Percentiles rank a stretch among this genome's conserved stretches.
Evolutionary conservation across 2,329 filamentous ascomycete genomes (phyloP).

Genomic region (Talaromyces rugulosus): DNA sequence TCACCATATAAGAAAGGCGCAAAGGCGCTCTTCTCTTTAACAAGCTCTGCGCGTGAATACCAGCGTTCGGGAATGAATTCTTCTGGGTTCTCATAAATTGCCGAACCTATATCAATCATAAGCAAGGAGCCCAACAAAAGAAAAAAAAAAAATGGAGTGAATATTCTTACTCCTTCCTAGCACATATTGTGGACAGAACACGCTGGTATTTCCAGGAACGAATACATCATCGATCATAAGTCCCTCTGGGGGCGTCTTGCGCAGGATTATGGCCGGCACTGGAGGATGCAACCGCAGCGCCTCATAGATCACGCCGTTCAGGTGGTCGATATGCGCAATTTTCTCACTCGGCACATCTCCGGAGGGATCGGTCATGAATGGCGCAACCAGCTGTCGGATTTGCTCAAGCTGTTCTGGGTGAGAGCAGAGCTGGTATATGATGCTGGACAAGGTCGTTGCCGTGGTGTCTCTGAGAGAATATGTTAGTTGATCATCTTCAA

Average conservation of each 20-base stretch:
- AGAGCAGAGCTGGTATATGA: constrained; percentile 38
- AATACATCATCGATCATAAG: constrained; percentile 29
- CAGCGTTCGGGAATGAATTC: constrained; percentile 35
- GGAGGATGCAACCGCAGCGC: constrained; percentile 41
- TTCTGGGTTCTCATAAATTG: constrained; percentile 22
- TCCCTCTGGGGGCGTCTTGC: constrained; percentile 36
- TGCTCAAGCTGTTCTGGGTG: constrained; percentile 24
- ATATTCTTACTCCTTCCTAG: constrained; percentile 21
- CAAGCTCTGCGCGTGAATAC: constrained; percentile 28
- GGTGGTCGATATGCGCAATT: constrained; percentile 19
- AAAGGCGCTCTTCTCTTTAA: constrained; percentile 31
- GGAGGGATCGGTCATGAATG: constrained; percentile 13
- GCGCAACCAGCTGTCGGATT: constrained; percentile 31
- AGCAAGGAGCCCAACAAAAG: not conserved
- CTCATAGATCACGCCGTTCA: constrained; percentile 44
- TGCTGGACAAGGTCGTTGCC: constrained; percentile 33
- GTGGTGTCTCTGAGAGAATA: constrained; percentile 36
- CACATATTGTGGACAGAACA: constrained; percentile 20
- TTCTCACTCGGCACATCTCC: constrained; percentile 13
- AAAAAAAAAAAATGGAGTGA: not conserved
- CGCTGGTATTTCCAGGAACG: constrained; percentile 24
- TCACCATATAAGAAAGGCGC: constrained; percentile 31
- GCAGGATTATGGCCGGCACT: constrained; percentile 36
- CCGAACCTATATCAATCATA: constrained; percentile 17
- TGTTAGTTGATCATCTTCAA: constrained; percentile 12